Base-by-base conservation (phyloP, 139 green algal genomes). In the Monoraphidium neglectum region DNA sequence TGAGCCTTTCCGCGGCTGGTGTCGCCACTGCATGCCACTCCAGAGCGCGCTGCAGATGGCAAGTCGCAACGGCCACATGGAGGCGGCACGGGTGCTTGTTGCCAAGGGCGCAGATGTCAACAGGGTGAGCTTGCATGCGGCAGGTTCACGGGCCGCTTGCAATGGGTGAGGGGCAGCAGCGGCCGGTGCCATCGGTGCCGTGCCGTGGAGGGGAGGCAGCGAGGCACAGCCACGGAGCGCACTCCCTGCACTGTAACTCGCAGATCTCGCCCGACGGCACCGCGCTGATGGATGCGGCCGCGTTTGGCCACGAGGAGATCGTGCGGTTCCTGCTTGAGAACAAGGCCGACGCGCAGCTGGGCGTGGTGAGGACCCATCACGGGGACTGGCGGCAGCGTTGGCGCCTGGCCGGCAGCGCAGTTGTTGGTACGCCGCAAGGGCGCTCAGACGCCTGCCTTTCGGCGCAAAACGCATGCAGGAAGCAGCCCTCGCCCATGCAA, bases 11-110 rank as follows among this genome's bases (percentile, higher is more conserved):
- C 47, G 10, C 30, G 5, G 32, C 24, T 16, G 4, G 33, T 21
- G 2, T n/a, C 66, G 24, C n/a, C n/a, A n/a, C n/a, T n/a, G n/a
- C n/a, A n/a, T n/a, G 12, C 24, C n/a, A 4, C 33, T 38, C 60
- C 72, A 78, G 72, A 72, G 72, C 36, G 46, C 72, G 2, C 61
- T 78, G 43, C 54, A 78, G 62, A 15, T 78, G 3, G 72, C 72
- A 28, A 26, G 40, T 23, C 70, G 28, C 33, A 24, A 40, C 53
- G 72, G 72, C 8, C 61, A 65, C 33, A 16, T 78, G 1, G 47
- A 49, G 15, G 46, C 30, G 37, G 61, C 68, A 10, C 33, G 32
- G 43, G 61, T 30, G 4, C 47, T 78, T 1, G 26, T 78, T 18
- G 61, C 54, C 8, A 62, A 32, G 26, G 72, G 72, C 18, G 61